Evolutionary conservation across 768 basidiomycete species (phyloP).

Genomic region (Tulasnella sp.): DNA sequence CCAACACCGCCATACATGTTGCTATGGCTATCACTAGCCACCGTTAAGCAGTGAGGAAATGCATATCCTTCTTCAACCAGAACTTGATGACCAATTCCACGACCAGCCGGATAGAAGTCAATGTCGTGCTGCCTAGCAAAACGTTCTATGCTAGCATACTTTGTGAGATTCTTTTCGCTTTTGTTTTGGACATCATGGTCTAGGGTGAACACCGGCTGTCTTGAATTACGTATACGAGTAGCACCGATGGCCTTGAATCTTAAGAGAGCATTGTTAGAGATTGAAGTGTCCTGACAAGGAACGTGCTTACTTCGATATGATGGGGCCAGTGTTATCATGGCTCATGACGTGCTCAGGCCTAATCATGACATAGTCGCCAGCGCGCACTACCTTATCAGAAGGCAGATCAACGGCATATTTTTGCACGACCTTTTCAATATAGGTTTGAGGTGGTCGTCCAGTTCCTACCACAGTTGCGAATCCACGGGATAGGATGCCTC

Average conservation of each 20-base stretch:
- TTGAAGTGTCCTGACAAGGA: slow-evolving; percentile 3
- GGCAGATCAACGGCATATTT: slow-evolving; percentile 89
- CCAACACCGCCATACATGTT: slow-evolving; percentile 99
- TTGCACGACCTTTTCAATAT: slow-evolving; percentile 96
- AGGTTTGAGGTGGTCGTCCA: slow-evolving; percentile 53
- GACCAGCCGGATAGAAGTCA: slow-evolving; percentile 94
- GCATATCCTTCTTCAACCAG: slow-evolving; percentile 98
- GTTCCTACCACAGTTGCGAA: slow-evolving; percentile 8
- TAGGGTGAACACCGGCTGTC: slow-evolving; percentile 87
- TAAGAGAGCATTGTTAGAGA: background rate
- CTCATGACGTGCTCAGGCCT: slow-evolving; percentile 97
- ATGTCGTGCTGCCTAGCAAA: slow-evolving; percentile 76
- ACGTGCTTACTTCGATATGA: slow-evolving; percentile 76
- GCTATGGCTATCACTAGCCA: slow-evolving; percentile 90
- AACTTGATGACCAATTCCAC: slow-evolving; percentile 96
- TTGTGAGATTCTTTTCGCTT: slow-evolving; percentile 74
- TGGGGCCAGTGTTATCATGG: slow-evolving; percentile 96
- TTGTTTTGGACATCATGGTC: slow-evolving; percentile 99
- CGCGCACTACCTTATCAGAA: slow-evolving; percentile 62
- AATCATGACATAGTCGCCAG: slow-evolving; percentile 99
- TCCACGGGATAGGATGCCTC: no score
- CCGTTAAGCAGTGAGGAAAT: slow-evolving; percentile 88
- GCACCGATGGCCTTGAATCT: slow-evolving; percentile 95
- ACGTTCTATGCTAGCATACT: slow-evolving; percentile 82
- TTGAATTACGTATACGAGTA: slow-evolving; percentile 61